Evolutionary conservation across 2,329 filamentous ascomycete genomes (phyloP).

Genomic region (Penicillium sp.): DNA sequence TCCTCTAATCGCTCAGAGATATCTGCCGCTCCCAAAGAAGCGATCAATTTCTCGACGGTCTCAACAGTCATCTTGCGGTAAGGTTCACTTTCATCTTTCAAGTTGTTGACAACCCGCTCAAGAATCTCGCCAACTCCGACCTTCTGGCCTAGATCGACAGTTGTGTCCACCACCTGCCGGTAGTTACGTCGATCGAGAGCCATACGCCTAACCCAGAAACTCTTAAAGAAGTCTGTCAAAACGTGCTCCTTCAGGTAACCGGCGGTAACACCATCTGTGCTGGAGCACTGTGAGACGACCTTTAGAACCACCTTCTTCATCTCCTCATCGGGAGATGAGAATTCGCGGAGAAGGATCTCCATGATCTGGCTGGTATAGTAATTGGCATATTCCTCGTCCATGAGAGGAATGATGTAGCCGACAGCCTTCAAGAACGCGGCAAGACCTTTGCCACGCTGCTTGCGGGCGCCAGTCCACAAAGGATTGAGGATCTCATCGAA

Average conservation of each 20-base stretch:
- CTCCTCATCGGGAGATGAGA: constrained; percentile 94
- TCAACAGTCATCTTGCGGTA: constrained; percentile 99
- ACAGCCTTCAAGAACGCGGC: constrained; percentile 97
- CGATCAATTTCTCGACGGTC: constrained; percentile 94
- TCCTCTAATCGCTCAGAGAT: constrained; percentile 92
- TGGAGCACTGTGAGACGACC: constrained; percentile 92
- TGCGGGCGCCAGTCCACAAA: constrained; percentile 91
- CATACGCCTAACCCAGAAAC: constrained; percentile 97
- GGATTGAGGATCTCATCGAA: constrained; percentile 98
- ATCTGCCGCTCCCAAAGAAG: constrained; percentile 87
- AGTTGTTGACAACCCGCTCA: constrained; percentile 86
- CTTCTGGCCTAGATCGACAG: constrained; percentile 94
- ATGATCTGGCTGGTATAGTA: constrained; percentile 99
- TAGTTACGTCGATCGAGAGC: constrained; percentile 97
- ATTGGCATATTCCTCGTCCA: constrained; percentile 99
- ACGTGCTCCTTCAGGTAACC: constrained; percentile 95
- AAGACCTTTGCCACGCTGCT: constrained; percentile 93
- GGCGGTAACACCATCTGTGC: constrained; percentile 90
- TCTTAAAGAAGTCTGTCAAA: constrained; percentile 95
- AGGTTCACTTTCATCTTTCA: constrained; percentile 96
- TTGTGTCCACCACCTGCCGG: constrained; percentile 95
- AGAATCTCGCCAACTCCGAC: constrained; percentile 96
- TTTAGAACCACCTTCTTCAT: constrained; percentile 99
- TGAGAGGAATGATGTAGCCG: constrained; percentile 95
- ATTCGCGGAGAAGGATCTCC: constrained; percentile 95